Evolutionary conservation across 257 asterid species (phyloP), one percentile per base, ranked within the genome.

Genomic region (Petunia axillaris): DNA sequence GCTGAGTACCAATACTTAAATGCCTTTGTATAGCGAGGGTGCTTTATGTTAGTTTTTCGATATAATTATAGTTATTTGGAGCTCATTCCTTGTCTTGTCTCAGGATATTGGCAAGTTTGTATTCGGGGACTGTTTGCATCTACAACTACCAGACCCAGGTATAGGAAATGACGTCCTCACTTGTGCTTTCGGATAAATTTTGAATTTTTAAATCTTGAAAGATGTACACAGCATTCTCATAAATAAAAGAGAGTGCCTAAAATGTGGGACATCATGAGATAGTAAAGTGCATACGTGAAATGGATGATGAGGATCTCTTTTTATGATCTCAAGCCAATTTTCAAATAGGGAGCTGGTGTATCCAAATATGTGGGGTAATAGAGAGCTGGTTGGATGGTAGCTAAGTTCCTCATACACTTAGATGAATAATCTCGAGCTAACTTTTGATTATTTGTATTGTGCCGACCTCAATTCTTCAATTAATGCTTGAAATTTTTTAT

Each of bases 101-200:
- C 88, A 95, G 99, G 98, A 93, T 95, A 84, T 79, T 93, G 88
- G 89, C 98, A 54, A 93, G 98, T 88, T 82, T 95, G 88, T 95
- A 95, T 79, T 87, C 97, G 1, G 99, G 99, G 89, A 85, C 95
- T 81, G 94, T 95, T 76, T 88, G 97, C 89, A 92, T 95, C 37
- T 93, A 94, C 97, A 93, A 95, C 86, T 92, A 91, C 89, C 98
- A 93, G 89, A 93, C 91, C 78, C 98, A 94, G 98, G 98, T 94
- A 87, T 48, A 73, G 16, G 50, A 60, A 68, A 54, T 43, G 11
- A 50, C 60, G 36, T 73, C 25, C 77, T 14, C 76, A 36, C 64
- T 36, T 46, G 37, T 40, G 43, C n/a, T 43, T 48, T 70, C 2
- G 14, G 14, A 46, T 25, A 35, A 2, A 35, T 25, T 35, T 65